Evolutionary conservation across 495 filamentous ascomycete species (phyloP).

Genomic region (Talaromyces ruber): DNA sequence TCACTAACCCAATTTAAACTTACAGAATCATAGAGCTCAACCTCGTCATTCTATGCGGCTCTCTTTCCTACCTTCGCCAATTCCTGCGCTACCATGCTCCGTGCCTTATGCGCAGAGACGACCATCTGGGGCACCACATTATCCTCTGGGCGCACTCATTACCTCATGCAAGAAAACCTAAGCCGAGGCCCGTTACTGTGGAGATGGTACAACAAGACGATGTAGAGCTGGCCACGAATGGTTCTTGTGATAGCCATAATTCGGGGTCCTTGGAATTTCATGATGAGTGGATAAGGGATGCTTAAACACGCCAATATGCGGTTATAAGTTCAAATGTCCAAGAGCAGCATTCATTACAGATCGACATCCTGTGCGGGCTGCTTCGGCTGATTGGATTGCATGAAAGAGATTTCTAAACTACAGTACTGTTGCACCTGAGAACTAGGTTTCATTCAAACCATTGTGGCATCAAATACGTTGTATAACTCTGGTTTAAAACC

Average conservation of each 20-base stretch:
- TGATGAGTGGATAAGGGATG: background rate
- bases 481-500: too few relatives aligned
- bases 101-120: background rate
- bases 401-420: too few relatives aligned
- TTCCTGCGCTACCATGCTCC: background rate
- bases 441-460: too few relatives aligned
- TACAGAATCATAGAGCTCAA: background rate
- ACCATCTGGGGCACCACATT: background rate
- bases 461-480: too few relatives aligned
- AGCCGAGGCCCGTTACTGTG: background rate
- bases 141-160: background rate
- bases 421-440: too few relatives aligned
- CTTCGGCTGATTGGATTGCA: too few relatives aligned
- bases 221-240: background rate
- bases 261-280: background rate
- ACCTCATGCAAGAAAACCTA: background rate
- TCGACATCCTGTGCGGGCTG: too few relatives aligned
- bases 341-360: too few relatives aligned
- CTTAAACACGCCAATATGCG: too few relatives aligned
- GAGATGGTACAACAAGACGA: background rate
- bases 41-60: background rate
- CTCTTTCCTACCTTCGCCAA: background rate
- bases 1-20: background rate
- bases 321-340: too few relatives aligned
- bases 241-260: background rate